Base-by-base conservation (phyloP, 2,329 filamentous ascomycete species). In the Nothophoma quercina region DNA sequence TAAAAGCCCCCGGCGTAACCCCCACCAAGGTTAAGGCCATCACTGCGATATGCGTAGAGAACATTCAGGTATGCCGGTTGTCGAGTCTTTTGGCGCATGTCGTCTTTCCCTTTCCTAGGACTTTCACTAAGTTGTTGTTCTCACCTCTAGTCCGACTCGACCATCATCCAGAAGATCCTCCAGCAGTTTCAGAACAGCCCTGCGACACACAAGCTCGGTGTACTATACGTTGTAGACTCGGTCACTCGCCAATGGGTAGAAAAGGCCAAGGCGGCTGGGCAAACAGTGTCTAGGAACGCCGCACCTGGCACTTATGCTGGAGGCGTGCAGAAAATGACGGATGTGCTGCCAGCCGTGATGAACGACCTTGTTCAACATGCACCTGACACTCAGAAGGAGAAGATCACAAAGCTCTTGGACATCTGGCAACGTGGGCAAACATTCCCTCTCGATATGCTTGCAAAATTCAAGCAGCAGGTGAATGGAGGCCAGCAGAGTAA, bases 221-320 rank as follows among this genome's bases (percentile, higher is more conserved):
- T 97, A 73, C 88, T 99, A 80, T 99, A 99, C 88, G 93, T 98
- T 80, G 91, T 99, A 93, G 95, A 99, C 84, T 96, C 93, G 82
- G 93, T 99, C 85, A 93, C 93, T 77, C 91, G 95, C 79, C 93
- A 96, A 81, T 99, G 95, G 93, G 87, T 96, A 81, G 93, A 98
- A 77, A 90, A 92, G 78, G 93, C 95, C 71, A 95, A 93, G 79
- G 85, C 88, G 71, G 85, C 89, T 64, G 90, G 90, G 69, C 93
- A 98, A 63, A 72, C 76, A 74, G 79, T 88, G 71, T 85, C 92
- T 77, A 90, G 89, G 78, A 87, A 85, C 76, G 91, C 93, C 63
- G 86, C 88, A 63, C 91, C 96, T 79, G 95, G 95, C 73, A 97
- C 93, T 48, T 97, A 88, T 83, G 91, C 92, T 73, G 93, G 93